phyloP scores from a whole-genome alignment of 179 eudicot species.

The Drosera spatulata region DNA sequence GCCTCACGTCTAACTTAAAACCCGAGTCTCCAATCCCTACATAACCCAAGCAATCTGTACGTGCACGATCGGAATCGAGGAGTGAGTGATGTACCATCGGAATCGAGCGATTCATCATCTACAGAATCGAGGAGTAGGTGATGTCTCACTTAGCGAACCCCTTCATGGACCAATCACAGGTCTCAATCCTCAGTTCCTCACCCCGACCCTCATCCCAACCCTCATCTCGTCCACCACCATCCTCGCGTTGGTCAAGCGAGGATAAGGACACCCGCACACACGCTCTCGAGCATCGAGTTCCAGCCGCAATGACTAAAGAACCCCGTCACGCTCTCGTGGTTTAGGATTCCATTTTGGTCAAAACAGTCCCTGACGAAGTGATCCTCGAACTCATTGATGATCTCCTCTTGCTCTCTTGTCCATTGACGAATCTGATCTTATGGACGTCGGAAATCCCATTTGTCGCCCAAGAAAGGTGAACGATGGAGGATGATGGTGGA shows the following conservation, averaged over 20 bases:
- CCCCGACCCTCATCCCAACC: slow-evolving; percentile 41
- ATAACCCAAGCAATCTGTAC: too few relatives aligned
- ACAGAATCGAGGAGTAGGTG: too few relatives aligned
- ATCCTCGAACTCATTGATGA: slow-evolving; percentile 26
- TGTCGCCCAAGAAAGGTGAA: too few relatives aligned
- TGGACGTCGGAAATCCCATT: too few relatives aligned
- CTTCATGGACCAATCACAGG: slow-evolving; percentile 23
- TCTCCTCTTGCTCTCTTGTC: slow-evolving; percentile 8
- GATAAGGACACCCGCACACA: slow-evolving; percentile 39
- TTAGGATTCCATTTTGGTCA: slow-evolving; percentile 35
- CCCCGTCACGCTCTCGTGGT: slow-evolving; percentile 30
- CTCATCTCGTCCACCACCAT: slow-evolving; percentile 48
- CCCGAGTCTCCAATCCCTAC: too few relatives aligned
- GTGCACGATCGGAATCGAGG: too few relatives aligned
- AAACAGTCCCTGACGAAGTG: slow-evolving; percentile 39
- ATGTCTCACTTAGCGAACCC: slow-evolving; percentile 39
- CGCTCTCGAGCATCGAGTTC: slow-evolving; percentile 50
- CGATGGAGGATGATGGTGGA: too few relatives aligned
- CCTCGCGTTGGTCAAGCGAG: slow-evolving; percentile 49
- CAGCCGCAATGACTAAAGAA: slow-evolving; percentile 61
- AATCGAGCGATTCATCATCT: too few relatives aligned
- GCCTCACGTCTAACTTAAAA: too few relatives aligned
- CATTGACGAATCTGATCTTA: neutral
- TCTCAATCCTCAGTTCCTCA: too few relatives aligned
- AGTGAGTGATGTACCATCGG: too few relatives aligned